Base-by-base conservation (phyloP, 176 grass and related monocot species). In the Tillandsia leiboldiana region DNA sequence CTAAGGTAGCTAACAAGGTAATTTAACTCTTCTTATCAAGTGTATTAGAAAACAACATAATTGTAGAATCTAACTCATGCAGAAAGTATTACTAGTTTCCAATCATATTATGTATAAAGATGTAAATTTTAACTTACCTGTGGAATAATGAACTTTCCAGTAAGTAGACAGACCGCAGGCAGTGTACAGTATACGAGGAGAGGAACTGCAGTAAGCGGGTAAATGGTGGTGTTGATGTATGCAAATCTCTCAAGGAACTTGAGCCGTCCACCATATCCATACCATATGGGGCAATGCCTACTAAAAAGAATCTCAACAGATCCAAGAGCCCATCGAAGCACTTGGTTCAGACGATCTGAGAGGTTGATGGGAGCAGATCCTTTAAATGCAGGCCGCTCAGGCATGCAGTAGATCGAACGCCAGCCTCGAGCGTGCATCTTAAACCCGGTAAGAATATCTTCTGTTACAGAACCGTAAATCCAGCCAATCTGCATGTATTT, bases 391-490 rank as follows among this genome's bases (percentile, higher is more conserved):
- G 86, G 77, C 18, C 74, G 70, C 53, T 94, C 87, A 65, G 90
- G 90, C 90, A 94, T 94, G 83, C 90, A 89, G 72, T 94, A 89
- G 59, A 94, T 94, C 57, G 90, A 94, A 10, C 84, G 81, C 90
- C 86, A 94, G 15, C 90, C 90, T 63, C 90, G 83, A 20, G 90
- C 90, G 86, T 94, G 90, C 90, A 94, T 94, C 83, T 94, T 94
- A 58, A 94, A 94, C 26, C 90, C 86, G 10, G 90, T 94, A 26
- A 94, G 83, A 89, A 94, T 94, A 75, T 94, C 90, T 81, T 94
- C 90, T 62, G 90, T 94, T 28, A 94, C 90, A 65, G 90, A 94
- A 86, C 90, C 90, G 76, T 94, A 94, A 72, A 94, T 94, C 90
- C 90, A 94, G 75, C 90, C 90, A 79, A 94, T 94, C 90, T 94